phyloP scores from a whole-genome alignment of 805 yeast genomes.

The Sugiyamaella chiloensis region DNA sequence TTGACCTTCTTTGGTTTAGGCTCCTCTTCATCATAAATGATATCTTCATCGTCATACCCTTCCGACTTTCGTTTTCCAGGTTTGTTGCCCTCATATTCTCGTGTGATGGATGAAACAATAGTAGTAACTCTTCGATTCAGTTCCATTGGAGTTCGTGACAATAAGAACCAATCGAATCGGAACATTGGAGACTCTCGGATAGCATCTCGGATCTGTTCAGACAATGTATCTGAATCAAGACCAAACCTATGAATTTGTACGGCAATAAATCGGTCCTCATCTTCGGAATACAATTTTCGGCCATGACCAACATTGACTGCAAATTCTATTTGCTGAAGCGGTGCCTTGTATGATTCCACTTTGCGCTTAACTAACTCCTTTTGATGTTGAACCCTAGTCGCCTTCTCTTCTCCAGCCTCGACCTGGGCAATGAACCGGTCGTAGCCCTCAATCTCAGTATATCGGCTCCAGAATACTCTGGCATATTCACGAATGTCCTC shows the following conservation, averaged over 20 bases:
- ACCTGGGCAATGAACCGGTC: conserved; percentile 79
- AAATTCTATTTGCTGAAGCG: conserved; percentile 72
- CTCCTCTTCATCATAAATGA: conserved; percentile 15
- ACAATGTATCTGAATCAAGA: conserved; percentile 70
- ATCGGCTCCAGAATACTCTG: conserved; percentile 75
- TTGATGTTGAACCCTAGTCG: conserved; percentile 60
- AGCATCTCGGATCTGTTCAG: conserved; percentile 72
- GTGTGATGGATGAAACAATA: conserved; percentile 66
- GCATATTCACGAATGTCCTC: conserved; percentile 82
- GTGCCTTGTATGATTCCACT: conserved; percentile 64
- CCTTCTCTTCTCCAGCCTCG: conserved; percentile 85
- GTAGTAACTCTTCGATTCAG: conserved; percentile 79
- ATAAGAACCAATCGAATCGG: conserved; percentile 83
- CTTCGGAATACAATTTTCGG: conserved; percentile 73
- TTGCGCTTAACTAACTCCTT: conserved; percentile 78
- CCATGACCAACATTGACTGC: conserved; percentile 70
- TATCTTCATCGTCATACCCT: conserved; percentile 12
- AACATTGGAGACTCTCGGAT: conserved; percentile 73
- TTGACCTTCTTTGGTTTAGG: conserved; percentile 11
- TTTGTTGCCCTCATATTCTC: conserved; percentile 52
- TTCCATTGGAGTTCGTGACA: conserved; percentile 74
- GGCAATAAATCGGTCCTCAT: conserved; percentile 84
- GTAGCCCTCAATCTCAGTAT: conserved; percentile 79
- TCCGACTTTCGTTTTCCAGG: conserved; percentile 18
- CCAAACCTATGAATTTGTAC: conserved; percentile 80